Percentiles rank a stretch among this genome's conserved stretches.
Evolutionary conservation across 208 protist species (phyloP).

Genomic region (Sergeia podlipaevii): DNA sequence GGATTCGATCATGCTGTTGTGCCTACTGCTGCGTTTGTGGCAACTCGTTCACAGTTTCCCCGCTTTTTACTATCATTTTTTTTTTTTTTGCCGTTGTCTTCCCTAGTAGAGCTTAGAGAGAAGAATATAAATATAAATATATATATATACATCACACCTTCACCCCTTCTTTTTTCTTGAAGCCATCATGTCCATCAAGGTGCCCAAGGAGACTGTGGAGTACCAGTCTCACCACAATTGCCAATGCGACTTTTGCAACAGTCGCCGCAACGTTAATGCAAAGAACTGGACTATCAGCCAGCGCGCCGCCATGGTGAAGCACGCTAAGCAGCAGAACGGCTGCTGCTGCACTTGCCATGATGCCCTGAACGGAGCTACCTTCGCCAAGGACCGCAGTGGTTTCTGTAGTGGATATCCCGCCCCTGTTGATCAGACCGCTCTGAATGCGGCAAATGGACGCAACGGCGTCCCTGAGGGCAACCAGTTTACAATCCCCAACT

Average conservation of each 20-base stretch:
- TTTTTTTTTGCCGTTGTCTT: constrained; percentile 4
- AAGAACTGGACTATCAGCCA: constrained; percentile 73
- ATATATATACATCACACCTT: constrained; percentile 1
- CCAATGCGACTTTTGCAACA: constrained; percentile 87
- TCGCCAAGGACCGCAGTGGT: constrained; percentile 11
- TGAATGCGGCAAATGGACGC: constrained; percentile 68
- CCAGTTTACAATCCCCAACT: constrained; percentile 40
- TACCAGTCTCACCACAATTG: constrained; percentile 83
- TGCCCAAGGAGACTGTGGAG: constrained; percentile 45
- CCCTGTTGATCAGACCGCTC: constrained; percentile 77
- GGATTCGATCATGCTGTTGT: too few species aligned
- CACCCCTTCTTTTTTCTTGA: too few species aligned
- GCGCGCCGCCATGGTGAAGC: constrained; percentile 14
- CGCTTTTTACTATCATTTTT: too few species aligned
- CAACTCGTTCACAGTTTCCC: too few species aligned
- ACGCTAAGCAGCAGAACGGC: constrained; percentile 33
- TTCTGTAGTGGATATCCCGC: constrained; percentile 76
- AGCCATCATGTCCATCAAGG: constrained; percentile 61
- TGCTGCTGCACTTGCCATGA: constrained; percentile 59
- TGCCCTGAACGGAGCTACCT: constrained; percentile 9
- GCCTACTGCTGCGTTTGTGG: too few species aligned
- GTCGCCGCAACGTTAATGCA: constrained; percentile 61
- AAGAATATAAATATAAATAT: constrained; percentile 2
- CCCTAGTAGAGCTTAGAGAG: too few species aligned
- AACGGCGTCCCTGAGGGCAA: constrained; percentile 47